Percentiles rank a stretch among this genome's conserved stretches.
Conservation (phyloP, 2,329 filamentous ascomycete genomes). For the Hypoxylon sp. region DNA sequence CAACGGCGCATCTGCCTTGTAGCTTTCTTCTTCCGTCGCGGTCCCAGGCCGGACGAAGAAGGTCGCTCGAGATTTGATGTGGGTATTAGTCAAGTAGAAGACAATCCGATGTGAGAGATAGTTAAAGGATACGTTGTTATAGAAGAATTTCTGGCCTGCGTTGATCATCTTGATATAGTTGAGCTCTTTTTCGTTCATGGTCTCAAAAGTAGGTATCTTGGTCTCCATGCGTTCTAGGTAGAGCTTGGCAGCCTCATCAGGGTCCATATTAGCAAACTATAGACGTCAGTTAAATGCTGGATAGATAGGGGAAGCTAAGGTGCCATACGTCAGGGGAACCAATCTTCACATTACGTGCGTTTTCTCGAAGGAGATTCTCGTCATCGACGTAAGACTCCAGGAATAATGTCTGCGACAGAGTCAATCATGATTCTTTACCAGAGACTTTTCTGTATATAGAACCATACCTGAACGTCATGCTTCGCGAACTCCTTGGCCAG, state of each 20-base stretch:
- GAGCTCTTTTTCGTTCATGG: conserved; percentile 92
- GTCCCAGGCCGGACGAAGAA: conserved; percentile 93
- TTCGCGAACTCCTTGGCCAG: conserved; percentile 98
- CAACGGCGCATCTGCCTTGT: conserved; percentile 89
- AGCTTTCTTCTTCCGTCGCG: conserved; percentile 89
- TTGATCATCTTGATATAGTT: conserved; percentile 99
- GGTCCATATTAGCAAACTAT: conserved; percentile 90
- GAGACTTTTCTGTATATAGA: not conserved
- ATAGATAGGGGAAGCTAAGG: not conserved
- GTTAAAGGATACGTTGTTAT: conserved; percentile 97
- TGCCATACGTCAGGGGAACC: conserved; percentile 86
- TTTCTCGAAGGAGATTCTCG: conserved; percentile 93
- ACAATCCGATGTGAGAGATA: conserved; percentile 98
- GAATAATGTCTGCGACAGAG: conserved; percentile 81
- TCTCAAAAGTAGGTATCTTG: conserved; percentile 96
- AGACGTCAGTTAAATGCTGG: conserved; percentile 34
- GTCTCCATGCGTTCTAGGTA: conserved; percentile 92
- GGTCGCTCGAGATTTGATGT: conserved; percentile 94
- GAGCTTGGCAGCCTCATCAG: conserved; percentile 91
- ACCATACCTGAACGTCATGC: conserved; percentile 86
- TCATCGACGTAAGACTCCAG: conserved; percentile 97
- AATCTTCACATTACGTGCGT: conserved; percentile 97
- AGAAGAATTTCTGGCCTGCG: conserved; percentile 90
- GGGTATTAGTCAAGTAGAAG: conserved; percentile 96
- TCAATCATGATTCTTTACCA: conserved; percentile 9